phyloP scores from a whole-genome alignment of 495 filamentous ascomycete genomes.

The Penicillium antarcticum region DNA sequence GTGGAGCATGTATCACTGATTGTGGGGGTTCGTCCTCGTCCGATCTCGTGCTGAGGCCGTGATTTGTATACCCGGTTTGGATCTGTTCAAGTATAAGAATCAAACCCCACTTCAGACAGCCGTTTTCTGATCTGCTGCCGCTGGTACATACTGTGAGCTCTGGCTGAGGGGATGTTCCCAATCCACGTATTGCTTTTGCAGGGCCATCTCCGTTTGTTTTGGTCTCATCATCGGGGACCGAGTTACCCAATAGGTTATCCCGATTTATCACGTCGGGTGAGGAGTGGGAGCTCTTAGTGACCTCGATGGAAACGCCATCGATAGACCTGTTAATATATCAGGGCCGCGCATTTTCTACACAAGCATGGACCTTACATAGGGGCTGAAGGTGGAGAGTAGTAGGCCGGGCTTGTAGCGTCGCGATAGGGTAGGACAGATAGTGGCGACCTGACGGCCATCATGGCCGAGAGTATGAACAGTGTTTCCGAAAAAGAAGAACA shows the following conservation, averaged over 20 bases:
- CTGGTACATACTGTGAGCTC: slow-evolving; percentile 33
- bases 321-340: slow-evolving; percentile 3
- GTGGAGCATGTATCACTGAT: slow-evolving; percentile 85
- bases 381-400: slow-evolving; percentile 11
- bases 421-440: slow-evolving; percentile 24
- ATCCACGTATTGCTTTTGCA: slow-evolving; percentile 3
- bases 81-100: slow-evolving; percentile 43
- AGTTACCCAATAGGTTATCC: background rate
- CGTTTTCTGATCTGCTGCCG: background rate
- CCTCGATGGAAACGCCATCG: background rate
- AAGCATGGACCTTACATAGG: slow-evolving; percentile 11
- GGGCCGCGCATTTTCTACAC: background rate
- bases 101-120: background rate
- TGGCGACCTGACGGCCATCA: slow-evolving; percentile 35
- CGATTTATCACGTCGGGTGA: background rate
- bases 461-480: slow-evolving; percentile 8
- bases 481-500: background rate
- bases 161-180: slow-evolving; percentile 11
- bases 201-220: background rate
- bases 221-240: background rate
- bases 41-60: slow-evolving; percentile 46
- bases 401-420: slow-evolving; percentile 13
- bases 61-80: slow-evolving; percentile 56
- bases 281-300: background rate
- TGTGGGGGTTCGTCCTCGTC: slow-evolving; percentile 69